These are phyloP conservation scores for Sambucus nigra DNA, from an alignment of 129 eudicot species.

Conservation along the genomic window DNA sequence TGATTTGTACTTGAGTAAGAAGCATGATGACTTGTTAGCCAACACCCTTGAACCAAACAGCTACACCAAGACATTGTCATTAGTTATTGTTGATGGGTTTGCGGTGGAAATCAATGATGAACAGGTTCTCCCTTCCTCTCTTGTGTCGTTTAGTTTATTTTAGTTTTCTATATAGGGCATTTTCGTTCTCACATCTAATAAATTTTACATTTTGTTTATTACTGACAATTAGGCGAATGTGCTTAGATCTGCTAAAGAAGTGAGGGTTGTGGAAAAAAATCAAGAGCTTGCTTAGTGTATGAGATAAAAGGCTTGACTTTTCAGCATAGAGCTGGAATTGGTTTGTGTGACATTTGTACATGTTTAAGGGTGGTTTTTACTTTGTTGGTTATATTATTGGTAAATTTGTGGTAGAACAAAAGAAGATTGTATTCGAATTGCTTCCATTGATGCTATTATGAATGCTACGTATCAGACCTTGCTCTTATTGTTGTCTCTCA, in stretches of 20 bases:
- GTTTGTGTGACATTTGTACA: background rate
- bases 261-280: constrained; percentile 97
- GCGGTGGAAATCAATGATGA: constrained; percentile 79
- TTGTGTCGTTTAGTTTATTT: no score
- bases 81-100: constrained; percentile 88
- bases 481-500: no score
- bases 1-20: constrained; percentile 73
- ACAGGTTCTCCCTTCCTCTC: constrained; percentile 34
- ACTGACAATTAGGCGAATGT: constrained; percentile 51
- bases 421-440: no score
- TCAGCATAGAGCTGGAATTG: background rate
- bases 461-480: no score
- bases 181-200: background rate
- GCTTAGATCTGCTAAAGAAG: constrained; percentile 87
- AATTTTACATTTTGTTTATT: background rate
- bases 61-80: constrained; percentile 64
- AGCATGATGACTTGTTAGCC: constrained; percentile 74
- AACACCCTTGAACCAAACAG: constrained; percentile 27
- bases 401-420: no score
- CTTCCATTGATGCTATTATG: no score
- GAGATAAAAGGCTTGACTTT: background rate
- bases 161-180: no score
- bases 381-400: no score
- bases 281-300: constrained; percentile 54
- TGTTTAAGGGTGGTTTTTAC: no score